These are phyloP conservation scores for Striga hermonthica DNA, from an alignment of 305 asterid species.

Conservation along the genomic window DNA sequence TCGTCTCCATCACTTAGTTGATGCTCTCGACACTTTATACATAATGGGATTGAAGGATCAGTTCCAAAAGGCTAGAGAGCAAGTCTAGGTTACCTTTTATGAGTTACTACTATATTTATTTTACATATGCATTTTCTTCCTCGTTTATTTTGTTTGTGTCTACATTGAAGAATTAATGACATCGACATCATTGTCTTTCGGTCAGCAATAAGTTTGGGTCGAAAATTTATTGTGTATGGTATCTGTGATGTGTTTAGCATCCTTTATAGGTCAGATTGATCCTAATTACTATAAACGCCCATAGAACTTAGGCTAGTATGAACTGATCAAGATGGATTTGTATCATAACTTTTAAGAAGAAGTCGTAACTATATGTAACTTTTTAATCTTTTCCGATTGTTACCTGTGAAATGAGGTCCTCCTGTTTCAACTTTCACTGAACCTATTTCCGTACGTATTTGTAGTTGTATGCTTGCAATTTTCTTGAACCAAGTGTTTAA, in stretches of 20 bases:
- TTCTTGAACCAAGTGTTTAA: background rate
- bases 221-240: conserved; percentile 15
- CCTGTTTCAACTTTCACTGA: conserved; percentile 16
- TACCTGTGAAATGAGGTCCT: conserved; percentile 8
- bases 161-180: conserved; percentile 18
- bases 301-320: conserved; percentile 19
- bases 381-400: conserved; percentile 16
- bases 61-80: conserved; percentile 91
- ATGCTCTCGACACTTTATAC: conserved; percentile 88
- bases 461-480: background rate
- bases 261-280: conserved; percentile 3
- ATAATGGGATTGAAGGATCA: conserved; percentile 96
- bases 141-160: background rate
- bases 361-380: conserved; percentile 10
- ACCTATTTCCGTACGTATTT: background rate
- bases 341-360: background rate
- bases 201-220: conserved; percentile 15
- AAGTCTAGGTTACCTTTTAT: conserved; percentile 40
- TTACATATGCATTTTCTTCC: background rate
- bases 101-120: conserved; percentile 16
- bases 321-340: conserved; percentile 21
- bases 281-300: conserved; percentile 21
- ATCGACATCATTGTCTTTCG: background rate
- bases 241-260: background rate
- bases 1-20: no score